Conservation (phyloP, 371 early-diverging fungal genomes). For the Mucor indicus region DNA sequence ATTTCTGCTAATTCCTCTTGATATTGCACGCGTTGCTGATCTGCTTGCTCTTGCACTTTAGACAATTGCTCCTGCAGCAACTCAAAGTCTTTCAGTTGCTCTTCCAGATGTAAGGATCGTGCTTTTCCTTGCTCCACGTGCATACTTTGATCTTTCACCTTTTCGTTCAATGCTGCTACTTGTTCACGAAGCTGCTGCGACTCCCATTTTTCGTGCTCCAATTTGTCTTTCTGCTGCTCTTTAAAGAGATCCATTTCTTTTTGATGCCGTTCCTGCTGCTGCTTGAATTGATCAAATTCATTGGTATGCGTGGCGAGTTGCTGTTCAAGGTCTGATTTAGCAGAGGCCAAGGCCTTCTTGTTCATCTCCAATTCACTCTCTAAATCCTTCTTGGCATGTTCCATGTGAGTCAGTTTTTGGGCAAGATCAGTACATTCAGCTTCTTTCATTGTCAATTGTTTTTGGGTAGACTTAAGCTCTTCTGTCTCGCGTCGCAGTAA, state of each 20-base stretch:
- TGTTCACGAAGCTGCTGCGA: slow-evolving; percentile 9
- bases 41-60: slow-evolving; percentile 7
- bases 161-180: background rate
- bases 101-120: slow-evolving; percentile 1
- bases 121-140: background rate
- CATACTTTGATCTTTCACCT: background rate
- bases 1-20: no score
- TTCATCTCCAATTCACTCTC: background rate
- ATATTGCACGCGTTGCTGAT: background rate
- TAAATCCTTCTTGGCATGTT: slow-evolving; percentile 2
- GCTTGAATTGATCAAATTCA: slow-evolving; percentile 8
- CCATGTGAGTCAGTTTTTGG: background rate
- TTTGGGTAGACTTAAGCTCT: slow-evolving; percentile 1
- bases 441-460: background rate
- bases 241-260: slow-evolving; percentile 2
- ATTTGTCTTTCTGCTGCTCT: slow-evolving; percentile 6
- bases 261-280: slow-evolving; percentile 10
- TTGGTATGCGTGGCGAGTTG: slow-evolving; percentile 6
- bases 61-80: slow-evolving; percentile 1
- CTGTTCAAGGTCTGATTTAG: background rate
- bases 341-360: background rate
- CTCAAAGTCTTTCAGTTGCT: slow-evolving; percentile 3
- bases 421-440: background rate
- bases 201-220: slow-evolving; percentile 10
- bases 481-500: slow-evolving; percentile 5